Conservation (phyloP, 1,284 basidiomycete species). For the Megacollybia platyphylla region DNA sequence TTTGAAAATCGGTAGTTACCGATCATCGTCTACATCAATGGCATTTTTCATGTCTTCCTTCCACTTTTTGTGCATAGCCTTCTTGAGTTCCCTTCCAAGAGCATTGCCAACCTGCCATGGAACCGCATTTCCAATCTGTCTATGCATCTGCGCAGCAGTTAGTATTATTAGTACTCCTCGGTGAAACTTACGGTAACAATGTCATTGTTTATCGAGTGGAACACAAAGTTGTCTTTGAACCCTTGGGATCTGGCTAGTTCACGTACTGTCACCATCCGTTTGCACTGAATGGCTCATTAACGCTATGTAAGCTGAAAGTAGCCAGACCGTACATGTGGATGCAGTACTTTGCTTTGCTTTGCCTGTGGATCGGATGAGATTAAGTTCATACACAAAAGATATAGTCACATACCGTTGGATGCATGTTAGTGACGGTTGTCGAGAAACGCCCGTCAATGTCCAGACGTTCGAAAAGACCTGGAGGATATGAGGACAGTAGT, state of each 20-base stretch:
- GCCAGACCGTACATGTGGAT: slow-evolving; percentile 40
- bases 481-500: neutral
- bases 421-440: slow-evolving; percentile 62
- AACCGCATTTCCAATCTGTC: slow-evolving; percentile 69
- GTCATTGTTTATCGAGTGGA: slow-evolving; percentile 33
- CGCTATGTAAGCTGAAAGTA: neutral
- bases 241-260: slow-evolving; percentile 69
- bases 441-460: slow-evolving; percentile 41
- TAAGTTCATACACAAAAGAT: too few relatives aligned
- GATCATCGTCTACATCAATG: neutral
- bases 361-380: slow-evolving; percentile 16
- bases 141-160: slow-evolving; percentile 20
- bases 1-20: neutral
- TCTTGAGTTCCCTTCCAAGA: slow-evolving; percentile 45
- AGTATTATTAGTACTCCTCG: neutral
- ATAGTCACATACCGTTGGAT: slow-evolving; percentile 28
- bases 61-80: slow-evolving; percentile 40
- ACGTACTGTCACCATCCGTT: slow-evolving; percentile 53
- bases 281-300: slow-evolving; percentile 26
- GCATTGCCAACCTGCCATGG: slow-evolving; percentile 50
- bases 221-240: slow-evolving; percentile 59
- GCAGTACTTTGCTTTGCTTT: slow-evolving; percentile 55
- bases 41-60: slow-evolving; percentile 2
- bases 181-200: slow-evolving; percentile 24
- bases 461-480: slow-evolving; percentile 51